Conservation (phyloP, 148 eudicot genomes). For the Rhododendron griersonianum region DNA sequence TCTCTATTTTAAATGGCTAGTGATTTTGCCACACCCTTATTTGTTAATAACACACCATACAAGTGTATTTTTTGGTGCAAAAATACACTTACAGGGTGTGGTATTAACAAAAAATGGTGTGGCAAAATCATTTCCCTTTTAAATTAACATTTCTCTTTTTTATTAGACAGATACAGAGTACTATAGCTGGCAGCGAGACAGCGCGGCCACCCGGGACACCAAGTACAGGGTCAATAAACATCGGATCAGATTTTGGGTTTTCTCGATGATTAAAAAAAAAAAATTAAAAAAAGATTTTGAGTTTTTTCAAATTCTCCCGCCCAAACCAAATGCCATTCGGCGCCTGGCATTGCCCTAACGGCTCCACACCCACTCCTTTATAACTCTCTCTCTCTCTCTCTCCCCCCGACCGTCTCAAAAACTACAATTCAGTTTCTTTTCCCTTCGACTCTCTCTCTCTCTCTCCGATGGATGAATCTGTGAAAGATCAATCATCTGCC, state of each 20-base stretch:
- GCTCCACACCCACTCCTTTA: neutral
- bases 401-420: neutral
- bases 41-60: too few relatives aligned
- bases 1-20: too few relatives aligned
- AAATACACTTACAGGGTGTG: too few relatives aligned
- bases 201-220: neutral
- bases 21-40: too few relatives aligned
- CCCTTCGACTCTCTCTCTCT: neutral
- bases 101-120: too few relatives aligned
- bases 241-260: neutral
- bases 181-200: neutral
- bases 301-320: slow-evolving; percentile 1
- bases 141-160: too few relatives aligned
- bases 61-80: too few relatives aligned
- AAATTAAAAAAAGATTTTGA: neutral
- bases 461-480: slow-evolving; percentile 43
- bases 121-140: too few relatives aligned
- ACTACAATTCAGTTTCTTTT: neutral
- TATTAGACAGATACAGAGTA: neutral
- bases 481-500: slow-evolving; percentile 27
- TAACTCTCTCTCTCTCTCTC: too few relatives aligned
- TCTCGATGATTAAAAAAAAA: too few relatives aligned
- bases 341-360: neutral
- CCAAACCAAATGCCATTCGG: slow-evolving; percentile 9
- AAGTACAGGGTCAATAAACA: too few relatives aligned